Base-by-base conservation (phyloP, 176 grass and related monocot species). In the Zoysia pacifica region DNA sequence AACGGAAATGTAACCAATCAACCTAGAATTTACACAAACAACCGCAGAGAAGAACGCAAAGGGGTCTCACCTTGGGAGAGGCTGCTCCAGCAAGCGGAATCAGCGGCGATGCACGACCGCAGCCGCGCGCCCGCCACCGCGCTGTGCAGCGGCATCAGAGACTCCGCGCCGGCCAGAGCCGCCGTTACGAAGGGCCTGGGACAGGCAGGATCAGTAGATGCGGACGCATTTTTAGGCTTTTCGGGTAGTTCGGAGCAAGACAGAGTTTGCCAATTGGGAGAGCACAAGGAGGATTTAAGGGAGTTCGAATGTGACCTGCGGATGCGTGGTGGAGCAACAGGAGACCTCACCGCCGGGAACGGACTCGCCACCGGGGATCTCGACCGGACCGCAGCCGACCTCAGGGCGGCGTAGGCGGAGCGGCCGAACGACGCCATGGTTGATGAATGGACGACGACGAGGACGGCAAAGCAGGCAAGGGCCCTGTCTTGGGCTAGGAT, bases 71-170 rank as follows among this genome's bases (percentile, higher is more conserved):
- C 92, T 89, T 87, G 86, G 18, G 89, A 94, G 77, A 94, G 89
- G 77, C 68, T 80, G 89, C 89, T 91, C 92, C 89, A 89, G 86
- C 50, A 87, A 56, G 92, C 87, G 10, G 89, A 89, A 77, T 85
- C 92, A 8, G 50, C 60, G 49, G 90, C 87, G 77, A 96, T 96
- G 77, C 86, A 88, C 19, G 90, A 96, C 49, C 90, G 77, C 41
- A 96, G 76, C 56, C 93, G 82, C 6, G 90, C 76, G 12, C 82
- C 81, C 11, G 90, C 93, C 47, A 92, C 83, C 65, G 87, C 85
- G 63, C 79, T 90, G 76, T 96, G 93, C 40, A 96, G 75, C 37
- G 93, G 93, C 93, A 96, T 82, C 75, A 96, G 61, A 0, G 90
- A 86, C 13, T 90, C 90, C 5, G 65, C 49, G 42, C 74, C 76